Percentiles rank a stretch among this genome's conserved stretches.
Conservation (phyloP, 345 rosid species). For the Geranium rotundifolium region DNA sequence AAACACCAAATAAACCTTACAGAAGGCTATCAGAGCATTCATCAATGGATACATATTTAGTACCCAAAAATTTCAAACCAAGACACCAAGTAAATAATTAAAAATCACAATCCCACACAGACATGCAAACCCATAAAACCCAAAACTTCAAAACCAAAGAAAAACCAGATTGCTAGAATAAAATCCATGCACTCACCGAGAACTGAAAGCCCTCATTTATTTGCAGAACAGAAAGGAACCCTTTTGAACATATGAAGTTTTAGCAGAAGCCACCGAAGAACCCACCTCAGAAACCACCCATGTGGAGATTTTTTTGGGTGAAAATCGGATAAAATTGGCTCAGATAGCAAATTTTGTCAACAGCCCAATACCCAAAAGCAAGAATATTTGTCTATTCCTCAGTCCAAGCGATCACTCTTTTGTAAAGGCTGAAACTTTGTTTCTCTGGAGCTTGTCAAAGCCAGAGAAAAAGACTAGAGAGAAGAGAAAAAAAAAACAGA, state of each 20-base stretch:
- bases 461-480: neutral
- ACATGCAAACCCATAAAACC: neutral
- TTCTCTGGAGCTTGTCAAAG: no score
- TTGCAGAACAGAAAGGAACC: neutral
- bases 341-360: neutral
- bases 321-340: neutral
- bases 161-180: neutral
- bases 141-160: neutral
- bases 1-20: neutral
- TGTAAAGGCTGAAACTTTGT: neutral
- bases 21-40: no score
- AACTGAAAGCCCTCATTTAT: neutral
- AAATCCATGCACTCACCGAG: neutral
- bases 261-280: neutral
- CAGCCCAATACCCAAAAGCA: neutral
- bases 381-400: neutral
- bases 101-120: neutral
- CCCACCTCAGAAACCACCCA: neutral
- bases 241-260: neutral
- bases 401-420: neutral
- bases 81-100: neutral
- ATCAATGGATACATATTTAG: no score
- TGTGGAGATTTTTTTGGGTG: neutral
- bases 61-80: neutral
- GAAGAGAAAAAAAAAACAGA: neutral